These are phyloP conservation scores for Jatropha podagrica DNA, from an alignment of 441 rosid species.

Conservation along the genomic window DNA sequence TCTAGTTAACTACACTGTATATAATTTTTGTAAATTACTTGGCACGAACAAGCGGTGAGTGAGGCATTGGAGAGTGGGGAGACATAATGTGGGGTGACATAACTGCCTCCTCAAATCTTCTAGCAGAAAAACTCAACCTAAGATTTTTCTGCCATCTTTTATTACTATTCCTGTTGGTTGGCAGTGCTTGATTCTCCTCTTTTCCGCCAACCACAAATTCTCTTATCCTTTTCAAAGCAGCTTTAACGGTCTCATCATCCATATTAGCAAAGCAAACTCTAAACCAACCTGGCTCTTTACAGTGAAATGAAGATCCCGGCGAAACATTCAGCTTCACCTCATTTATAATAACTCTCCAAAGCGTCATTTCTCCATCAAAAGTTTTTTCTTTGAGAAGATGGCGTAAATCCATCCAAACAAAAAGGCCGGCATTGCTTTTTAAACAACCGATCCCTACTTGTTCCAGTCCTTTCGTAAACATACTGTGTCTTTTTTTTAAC, in stretches of 20 bases:
- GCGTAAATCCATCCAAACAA: conserved; percentile 82
- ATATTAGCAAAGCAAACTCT: conserved; percentile 90
- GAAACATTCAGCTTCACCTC: conserved; percentile 88
- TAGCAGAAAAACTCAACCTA: conserved; percentile 48
- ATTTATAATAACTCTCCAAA: conserved; percentile 70
- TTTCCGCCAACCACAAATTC: conserved; percentile 42
- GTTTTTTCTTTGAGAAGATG: conserved; percentile 53
- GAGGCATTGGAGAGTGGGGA: conserved; percentile 66
- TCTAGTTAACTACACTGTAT: no score
- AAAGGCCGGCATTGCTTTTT: conserved; percentile 68
- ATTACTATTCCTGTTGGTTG: neutral
- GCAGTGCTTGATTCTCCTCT: conserved; percentile 9
- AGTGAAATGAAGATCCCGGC: conserved; percentile 83
- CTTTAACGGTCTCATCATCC: conserved; percentile 65
- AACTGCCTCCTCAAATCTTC: conserved; percentile 30
- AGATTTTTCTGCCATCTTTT: conserved; percentile 50
- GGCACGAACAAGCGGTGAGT: conserved; percentile 71
- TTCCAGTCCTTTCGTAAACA: conserved; percentile 46
- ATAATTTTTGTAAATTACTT: conserved; percentile 10
- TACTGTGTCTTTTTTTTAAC: conserved; percentile 44
- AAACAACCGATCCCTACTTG: conserved; percentile 59
- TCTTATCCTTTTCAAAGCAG: conserved; percentile 64
- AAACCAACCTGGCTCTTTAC: conserved; percentile 87
- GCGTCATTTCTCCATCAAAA: conserved; percentile 49
- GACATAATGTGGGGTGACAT: conserved; percentile 37